phyloP scores from a whole-genome alignment of 2,329 filamentous ascomycete genomes.

The Calycina herbarum region DNA sequence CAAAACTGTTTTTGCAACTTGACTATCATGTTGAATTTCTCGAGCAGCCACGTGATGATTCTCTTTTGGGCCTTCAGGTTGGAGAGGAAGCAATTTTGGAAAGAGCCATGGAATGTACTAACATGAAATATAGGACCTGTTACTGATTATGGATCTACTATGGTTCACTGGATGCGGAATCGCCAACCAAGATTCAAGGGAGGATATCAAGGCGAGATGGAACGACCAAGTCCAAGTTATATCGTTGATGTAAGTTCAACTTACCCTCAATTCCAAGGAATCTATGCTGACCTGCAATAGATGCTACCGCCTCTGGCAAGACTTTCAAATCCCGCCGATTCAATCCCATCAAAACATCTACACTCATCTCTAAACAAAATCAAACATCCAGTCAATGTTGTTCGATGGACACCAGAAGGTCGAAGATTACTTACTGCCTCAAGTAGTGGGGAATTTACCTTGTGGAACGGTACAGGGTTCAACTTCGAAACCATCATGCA shows the following conservation, averaged over 20 bases:
- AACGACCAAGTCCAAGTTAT: slow-evolving; percentile 85
- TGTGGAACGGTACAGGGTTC: slow-evolving; percentile 99
- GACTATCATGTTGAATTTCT: not conserved
- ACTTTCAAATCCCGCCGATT: slow-evolving; percentile 73
- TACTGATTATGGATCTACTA: slow-evolving; percentile 88
- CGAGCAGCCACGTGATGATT: slow-evolving; percentile 8
- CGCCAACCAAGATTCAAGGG: slow-evolving; percentile 75
- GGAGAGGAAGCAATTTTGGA: not conserved
- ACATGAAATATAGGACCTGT: slow-evolving; percentile 65
- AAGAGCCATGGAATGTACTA: not conserved
- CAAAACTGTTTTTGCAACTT: slow-evolving; percentile 2
- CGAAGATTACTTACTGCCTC: slow-evolving; percentile 88
- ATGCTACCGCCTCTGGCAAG: slow-evolving; percentile 84
- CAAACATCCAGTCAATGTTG: slow-evolving; percentile 95
- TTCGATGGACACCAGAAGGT: slow-evolving; percentile 96
- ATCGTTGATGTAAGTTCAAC: slow-evolving; percentile 69
- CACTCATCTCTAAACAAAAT: slow-evolving; percentile 99
- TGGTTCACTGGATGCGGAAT: slow-evolving; percentile 88
- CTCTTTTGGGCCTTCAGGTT: not conserved
- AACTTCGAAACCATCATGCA: slow-evolving; percentile 99
- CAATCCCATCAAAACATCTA: slow-evolving; percentile 89
- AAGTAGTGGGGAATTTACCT: slow-evolving; percentile 94
- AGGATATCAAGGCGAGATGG: slow-evolving; percentile 69
- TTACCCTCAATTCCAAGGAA: not conserved
- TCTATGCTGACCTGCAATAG: slow-evolving; percentile 45